Evolutionary conservation across 2,329 filamentous ascomycete species (phyloP).

Genomic region (Hortaea werneckii): DNA sequence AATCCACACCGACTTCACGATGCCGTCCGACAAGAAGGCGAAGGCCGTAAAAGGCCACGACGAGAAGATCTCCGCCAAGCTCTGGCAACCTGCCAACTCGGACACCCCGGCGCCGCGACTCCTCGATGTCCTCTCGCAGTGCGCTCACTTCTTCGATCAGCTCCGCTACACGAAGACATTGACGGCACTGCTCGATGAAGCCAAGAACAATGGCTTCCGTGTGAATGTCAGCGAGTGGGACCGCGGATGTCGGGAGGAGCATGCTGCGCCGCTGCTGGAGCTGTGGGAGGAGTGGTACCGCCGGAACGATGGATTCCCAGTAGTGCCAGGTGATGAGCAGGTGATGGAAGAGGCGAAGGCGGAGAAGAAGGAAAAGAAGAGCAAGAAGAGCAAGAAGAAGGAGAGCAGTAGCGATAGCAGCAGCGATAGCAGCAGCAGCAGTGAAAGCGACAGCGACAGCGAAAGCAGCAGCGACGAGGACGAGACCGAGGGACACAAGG

Average conservation of each 20-base stretch:
- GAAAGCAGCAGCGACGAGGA: conserved; percentile 5
- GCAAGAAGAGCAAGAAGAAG: conserved; percentile 10
- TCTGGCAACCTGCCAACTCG: conserved; percentile 1
- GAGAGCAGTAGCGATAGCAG: conserved; percentile 7
- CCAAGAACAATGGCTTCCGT: conserved; percentile 19
- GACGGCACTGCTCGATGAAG: conserved; percentile 21
- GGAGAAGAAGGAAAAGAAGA: conserved; percentile 7
- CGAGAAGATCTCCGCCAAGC: not conserved
- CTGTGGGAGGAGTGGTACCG: conserved; percentile 17
- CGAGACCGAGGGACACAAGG: conserved; percentile 3
- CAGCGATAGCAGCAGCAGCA: conserved; percentile 3
- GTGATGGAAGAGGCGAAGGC: conserved; percentile 4
- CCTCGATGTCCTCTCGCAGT: conserved; percentile 16
- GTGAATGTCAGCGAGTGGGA: conserved; percentile 14
- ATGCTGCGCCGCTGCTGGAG: conserved; percentile 11
- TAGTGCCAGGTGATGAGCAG: conserved; percentile 6
- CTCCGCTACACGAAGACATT: conserved; percentile 24
- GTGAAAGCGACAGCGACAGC: not conserved
- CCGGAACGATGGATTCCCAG: conserved; percentile 10
- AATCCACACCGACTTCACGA: not conserved
- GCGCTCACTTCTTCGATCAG: conserved; percentile 21
- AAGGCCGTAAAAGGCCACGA: not conserved
- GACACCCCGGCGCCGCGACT: not conserved
- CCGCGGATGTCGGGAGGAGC: conserved; percentile 11
- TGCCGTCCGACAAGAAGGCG: not conserved